Conservation (phyloP, 495 filamentous ascomycete species). For the Friedmanniomyces endolithicus region DNA sequence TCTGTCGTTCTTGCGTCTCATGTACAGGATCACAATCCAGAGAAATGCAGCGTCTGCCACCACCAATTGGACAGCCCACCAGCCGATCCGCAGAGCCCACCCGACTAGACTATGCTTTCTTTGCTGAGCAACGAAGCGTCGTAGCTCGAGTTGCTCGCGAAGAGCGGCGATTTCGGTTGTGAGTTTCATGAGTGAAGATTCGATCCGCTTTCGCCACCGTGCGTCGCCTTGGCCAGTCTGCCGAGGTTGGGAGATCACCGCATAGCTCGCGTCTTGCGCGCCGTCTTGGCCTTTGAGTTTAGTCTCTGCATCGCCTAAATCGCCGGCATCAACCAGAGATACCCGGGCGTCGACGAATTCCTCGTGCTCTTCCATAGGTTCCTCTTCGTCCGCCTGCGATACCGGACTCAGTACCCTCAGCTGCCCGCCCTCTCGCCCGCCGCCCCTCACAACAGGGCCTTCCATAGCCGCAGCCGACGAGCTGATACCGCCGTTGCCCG, state of each 20-base stretch:
- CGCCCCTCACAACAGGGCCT: not conserved
- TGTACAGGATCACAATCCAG: conserved; percentile 59
- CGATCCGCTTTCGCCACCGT: conserved; percentile 71
- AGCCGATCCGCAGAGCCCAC: conserved; percentile 64
- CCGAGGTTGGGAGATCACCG: conserved; percentile 2
- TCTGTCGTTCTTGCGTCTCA: conserved; percentile 62
- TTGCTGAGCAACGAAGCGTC: conserved; percentile 36
- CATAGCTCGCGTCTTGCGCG: conserved; percentile 3
- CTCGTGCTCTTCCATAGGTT: conserved; percentile 29
- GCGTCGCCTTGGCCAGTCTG: conserved; percentile 23
- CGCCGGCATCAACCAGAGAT: conserved; percentile 27
- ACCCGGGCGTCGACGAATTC: conserved; percentile 34
- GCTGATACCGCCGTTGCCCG: conserved; percentile 4
- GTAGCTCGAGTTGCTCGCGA: conserved; percentile 74
- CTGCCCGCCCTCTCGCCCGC: not conserved
- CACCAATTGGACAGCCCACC: conserved; percentile 59
- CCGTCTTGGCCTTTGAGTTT: conserved; percentile 7
- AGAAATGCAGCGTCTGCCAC: conserved; percentile 59
- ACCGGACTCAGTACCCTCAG: conserved; percentile 61
- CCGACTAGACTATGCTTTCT: conserved; percentile 44
- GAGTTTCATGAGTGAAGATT: conserved; percentile 77
- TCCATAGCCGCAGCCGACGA: conserved; percentile 14
- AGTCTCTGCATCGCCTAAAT: conserved; percentile 7
- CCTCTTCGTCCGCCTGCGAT: conserved; percentile 63
- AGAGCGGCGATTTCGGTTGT: conserved; percentile 89